phyloP scores from a whole-genome alignment of 768 basidiomycete species.

The Leccinellum luteum region DNA sequence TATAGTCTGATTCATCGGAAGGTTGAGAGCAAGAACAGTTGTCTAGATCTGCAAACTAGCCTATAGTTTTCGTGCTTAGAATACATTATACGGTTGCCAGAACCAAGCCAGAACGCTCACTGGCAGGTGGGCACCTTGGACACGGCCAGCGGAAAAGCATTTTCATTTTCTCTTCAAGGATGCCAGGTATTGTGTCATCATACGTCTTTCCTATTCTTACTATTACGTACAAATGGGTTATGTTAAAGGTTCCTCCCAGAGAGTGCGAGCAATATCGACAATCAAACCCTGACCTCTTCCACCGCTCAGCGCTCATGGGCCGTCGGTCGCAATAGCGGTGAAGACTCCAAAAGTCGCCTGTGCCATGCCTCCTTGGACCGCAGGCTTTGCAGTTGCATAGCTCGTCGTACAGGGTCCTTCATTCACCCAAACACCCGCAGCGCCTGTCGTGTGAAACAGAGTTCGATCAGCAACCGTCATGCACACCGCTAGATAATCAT shows the following conservation, averaged over 20 bases:
- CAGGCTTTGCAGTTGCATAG: conserved; percentile 3
- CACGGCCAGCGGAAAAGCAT: neutral
- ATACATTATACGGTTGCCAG: no score
- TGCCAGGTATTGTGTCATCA: neutral
- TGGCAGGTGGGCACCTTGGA: neutral
- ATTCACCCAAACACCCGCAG: conserved; percentile 18
- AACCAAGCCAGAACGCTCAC: no score
- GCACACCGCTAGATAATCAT: neutral
- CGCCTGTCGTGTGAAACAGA: conserved; percentile 1
- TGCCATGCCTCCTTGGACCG: neutral
- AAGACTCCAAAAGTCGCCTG: conserved; percentile 5
- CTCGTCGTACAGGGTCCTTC: conserved; percentile 8
- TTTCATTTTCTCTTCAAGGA: neutral
- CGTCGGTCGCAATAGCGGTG: neutral
- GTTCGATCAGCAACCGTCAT: neutral
- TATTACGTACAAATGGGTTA: neutral
- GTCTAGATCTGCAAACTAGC: neutral
- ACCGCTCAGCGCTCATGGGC: conserved; percentile 1
- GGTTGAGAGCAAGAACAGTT: neutral
- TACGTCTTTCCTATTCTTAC: neutral
- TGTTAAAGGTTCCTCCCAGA: neutral
- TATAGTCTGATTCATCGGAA: neutral
- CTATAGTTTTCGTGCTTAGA: neutral
- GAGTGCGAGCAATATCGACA: neutral
- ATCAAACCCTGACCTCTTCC: neutral